phyloP scores from a whole-genome alignment of 1,284 basidiomycete species.

The Pyrrhoderma lamaoense region DNA sequence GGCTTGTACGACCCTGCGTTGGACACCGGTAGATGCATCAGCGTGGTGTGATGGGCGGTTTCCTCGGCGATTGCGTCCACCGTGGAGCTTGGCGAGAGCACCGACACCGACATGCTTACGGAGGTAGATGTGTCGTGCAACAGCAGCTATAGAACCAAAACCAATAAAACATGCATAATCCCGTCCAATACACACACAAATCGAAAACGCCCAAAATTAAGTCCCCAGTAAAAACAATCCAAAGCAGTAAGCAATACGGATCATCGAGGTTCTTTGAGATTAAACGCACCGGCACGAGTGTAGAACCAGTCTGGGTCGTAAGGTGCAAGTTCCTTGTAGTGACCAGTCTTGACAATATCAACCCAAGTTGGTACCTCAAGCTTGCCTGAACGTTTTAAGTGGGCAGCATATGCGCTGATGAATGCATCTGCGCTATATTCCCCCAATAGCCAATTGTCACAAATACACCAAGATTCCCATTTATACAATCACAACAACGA shows the following conservation, averaged over 20 bases:
- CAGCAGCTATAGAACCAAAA: conserved; percentile 58
- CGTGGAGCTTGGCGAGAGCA: conserved; percentile 94
- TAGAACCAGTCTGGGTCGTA: conserved; percentile 99
- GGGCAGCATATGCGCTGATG: conserved; percentile 87
- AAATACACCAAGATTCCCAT: no score
- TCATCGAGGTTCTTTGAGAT: conserved; percentile 2
- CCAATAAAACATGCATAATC: neutral
- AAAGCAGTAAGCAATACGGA: conserved; percentile 12
- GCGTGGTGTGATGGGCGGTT: conserved; percentile 95
- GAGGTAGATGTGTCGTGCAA: conserved; percentile 99
- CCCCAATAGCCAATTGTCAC: no score
- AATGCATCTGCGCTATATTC: conserved; percentile 74
- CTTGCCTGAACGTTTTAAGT: conserved; percentile 94
- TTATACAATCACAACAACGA: no score
- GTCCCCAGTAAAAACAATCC: conserved; percentile 12
- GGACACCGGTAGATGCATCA: conserved; percentile 79
- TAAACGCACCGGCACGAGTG: conserved; percentile 82
- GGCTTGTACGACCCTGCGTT: conserved; percentile 90
- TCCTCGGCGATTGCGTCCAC: conserved; percentile 91
- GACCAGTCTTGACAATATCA: conserved; percentile 97
- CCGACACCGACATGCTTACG: conserved; percentile 98
- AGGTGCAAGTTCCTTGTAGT: conserved; percentile 97
- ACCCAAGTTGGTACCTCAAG: conserved; percentile 99
- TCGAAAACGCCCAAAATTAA: no score
- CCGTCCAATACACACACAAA: conserved; percentile 7